Evolutionary conservation across 2,329 filamentous ascomycete species (phyloP).

Genomic region (Trichoderma cornu-damae): DNA sequence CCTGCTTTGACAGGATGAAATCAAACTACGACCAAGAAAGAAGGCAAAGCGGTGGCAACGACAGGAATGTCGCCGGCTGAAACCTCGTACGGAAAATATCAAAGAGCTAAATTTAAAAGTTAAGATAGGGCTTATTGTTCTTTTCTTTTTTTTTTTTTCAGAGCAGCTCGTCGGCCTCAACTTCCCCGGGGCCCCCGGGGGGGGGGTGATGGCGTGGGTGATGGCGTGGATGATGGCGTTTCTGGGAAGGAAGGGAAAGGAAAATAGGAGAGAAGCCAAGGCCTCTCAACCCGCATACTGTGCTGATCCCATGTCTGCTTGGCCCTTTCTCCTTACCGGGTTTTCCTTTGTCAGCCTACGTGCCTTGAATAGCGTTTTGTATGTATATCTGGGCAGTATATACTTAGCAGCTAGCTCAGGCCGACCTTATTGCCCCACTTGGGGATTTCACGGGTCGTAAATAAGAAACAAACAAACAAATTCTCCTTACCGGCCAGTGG

Average conservation of each 20-base stretch:
- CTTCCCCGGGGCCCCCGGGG: not conserved
- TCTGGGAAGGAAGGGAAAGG: not conserved
- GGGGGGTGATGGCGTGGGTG: no score
- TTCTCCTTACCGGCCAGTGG: slow-evolving; percentile 9
- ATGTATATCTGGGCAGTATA: no score
- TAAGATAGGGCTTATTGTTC: not conserved
- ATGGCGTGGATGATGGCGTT: no score
- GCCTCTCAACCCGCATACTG: no score
- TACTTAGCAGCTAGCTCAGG: no score
- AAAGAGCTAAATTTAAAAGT: slow-evolving; percentile 1
- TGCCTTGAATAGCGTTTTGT: no score
- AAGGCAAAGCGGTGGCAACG: not conserved
- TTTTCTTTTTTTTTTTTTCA: not conserved
- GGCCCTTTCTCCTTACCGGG: no score
- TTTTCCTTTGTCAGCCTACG: no score
- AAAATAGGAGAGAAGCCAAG: no score
- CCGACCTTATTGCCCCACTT: no score
- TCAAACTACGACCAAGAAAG: slow-evolving; percentile 3
- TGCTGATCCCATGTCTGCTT: slow-evolving; percentile 5
- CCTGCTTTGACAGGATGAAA: not conserved
- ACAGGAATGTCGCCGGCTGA: slow-evolving; percentile 1
- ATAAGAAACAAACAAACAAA: no score
- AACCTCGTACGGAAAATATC: slow-evolving; percentile 5
- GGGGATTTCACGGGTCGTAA: no score
- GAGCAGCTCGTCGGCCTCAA: not conserved